A percentile compares a stretch with the other conserved stretches of the same genome.
Evolutionary conservation across 2,329 filamentous ascomycete species (phyloP).

Genomic region (Bipolaris oryzae): DNA sequence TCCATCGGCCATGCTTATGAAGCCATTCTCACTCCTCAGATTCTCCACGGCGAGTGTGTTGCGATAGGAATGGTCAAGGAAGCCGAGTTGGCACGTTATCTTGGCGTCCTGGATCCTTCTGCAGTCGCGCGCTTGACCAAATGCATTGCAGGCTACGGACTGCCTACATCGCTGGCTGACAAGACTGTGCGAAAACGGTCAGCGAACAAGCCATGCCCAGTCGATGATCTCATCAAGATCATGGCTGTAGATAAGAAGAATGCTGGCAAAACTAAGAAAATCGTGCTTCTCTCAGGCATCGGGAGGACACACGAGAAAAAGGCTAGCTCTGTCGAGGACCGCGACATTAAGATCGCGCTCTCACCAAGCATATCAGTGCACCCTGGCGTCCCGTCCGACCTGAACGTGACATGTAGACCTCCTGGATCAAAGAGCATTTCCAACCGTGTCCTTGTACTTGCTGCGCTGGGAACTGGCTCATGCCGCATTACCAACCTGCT

Average conservation of each 20-base stretch:
- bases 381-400: conserved; percentile 69
- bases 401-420: conserved; percentile 78
- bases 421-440: conserved; percentile 98
- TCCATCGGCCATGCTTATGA: conserved; percentile 98
- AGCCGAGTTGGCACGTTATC: conserved; percentile 86
- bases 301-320: conserved; percentile 85
- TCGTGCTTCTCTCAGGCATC: conserved; percentile 89
- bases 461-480: conserved; percentile 82
- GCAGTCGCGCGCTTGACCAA: conserved; percentile 90
- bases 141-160: conserved; percentile 90
- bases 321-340: conserved; percentile 87
- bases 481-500: conserved; percentile 91
- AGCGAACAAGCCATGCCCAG: conserved; percentile 84
- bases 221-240: conserved; percentile 83
- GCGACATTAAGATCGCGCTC: conserved; percentile 79
- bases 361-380: conserved; percentile 77
- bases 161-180: conserved; percentile 85
- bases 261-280: conserved; percentile 91
- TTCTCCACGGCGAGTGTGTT: conserved; percentile 93
- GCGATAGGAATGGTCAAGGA: conserved; percentile 99
- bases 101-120: conserved; percentile 82
- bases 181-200: conserved; percentile 81
- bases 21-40: conserved; percentile 91
- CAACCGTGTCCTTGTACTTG: conserved; percentile 91
- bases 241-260: conserved; percentile 99